These are phyloP conservation scores for Tricholoma terreum DNA, from an alignment of 768 basidiomycete genomes.

Conservation along the genomic window DNA sequence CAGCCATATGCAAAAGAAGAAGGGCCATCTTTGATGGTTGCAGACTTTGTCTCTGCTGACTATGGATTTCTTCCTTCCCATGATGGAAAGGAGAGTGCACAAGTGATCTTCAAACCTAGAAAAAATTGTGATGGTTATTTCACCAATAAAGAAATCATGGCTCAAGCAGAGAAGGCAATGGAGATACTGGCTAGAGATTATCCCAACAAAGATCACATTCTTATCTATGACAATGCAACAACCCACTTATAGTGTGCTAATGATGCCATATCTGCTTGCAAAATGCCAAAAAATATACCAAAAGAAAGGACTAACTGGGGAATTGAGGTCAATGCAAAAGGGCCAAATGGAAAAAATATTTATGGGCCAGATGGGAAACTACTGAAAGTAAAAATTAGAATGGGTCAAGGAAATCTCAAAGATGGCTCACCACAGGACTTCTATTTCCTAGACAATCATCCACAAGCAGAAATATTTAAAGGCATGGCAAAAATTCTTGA, in stretches of 20 bases:
- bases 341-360: conserved; percentile 19
- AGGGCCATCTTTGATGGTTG: no score
- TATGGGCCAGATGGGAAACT: conserved; percentile 18
- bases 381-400: conserved; percentile 25
- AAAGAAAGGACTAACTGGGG: conserved; percentile 19
- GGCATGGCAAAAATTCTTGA: background rate
- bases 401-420: conserved; percentile 22
- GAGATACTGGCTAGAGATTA: conserved; percentile 21
- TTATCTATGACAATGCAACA: conserved; percentile 26
- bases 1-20: no score
- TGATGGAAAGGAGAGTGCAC: no score
- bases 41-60: no score
- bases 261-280: background rate
- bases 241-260: conserved; percentile 2
- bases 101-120: no score
- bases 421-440: conserved; percentile 26
- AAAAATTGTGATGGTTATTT: conserved; percentile 14
- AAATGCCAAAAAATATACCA: conserved; percentile 6
- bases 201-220: conserved; percentile 14
- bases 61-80: no score
- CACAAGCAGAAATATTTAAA: background rate
- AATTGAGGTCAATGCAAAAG: conserved; percentile 11
- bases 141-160: no score
- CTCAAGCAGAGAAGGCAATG: conserved; percentile 16
- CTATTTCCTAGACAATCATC: conserved; percentile 23